A percentile compares a stretch with the other conserved stretches of the same genome.
These are phyloP conservation scores for Conringia planisiliqua DNA, from an alignment of 345 rosid species.

Conservation along the genomic window DNA sequence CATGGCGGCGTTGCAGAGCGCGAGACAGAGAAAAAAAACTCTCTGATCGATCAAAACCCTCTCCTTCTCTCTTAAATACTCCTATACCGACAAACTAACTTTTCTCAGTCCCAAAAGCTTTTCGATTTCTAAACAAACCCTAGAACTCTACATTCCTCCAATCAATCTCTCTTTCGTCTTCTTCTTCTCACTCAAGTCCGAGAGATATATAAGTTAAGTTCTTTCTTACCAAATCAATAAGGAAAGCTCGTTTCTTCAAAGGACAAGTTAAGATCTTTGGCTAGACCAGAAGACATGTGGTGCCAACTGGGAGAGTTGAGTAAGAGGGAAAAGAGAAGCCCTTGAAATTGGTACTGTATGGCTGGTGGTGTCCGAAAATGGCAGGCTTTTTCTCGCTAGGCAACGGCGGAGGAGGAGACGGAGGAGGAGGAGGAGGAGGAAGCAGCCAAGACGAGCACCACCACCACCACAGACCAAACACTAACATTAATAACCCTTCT, in stretches of 20 bases:
- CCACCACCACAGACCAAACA: slow-evolving; percentile 11
- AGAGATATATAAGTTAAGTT: no score
- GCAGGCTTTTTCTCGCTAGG: slow-evolving; percentile 68
- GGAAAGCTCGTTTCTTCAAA: background rate
- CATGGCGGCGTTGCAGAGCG: slow-evolving; percentile 78
- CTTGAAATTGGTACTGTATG: slow-evolving; percentile 17
- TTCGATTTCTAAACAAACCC: slow-evolving; percentile 28
- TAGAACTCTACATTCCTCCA: slow-evolving; percentile 9
- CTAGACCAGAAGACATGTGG: background rate
- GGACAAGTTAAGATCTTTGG: background rate
- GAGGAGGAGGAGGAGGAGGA: slow-evolving; percentile 27
- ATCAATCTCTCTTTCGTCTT: background rate
- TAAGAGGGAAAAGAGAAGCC: background rate
- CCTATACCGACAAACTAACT: slow-evolving; percentile 28
- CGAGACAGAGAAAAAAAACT: slow-evolving; percentile 35
- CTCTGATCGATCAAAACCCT: background rate
- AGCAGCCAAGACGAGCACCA: slow-evolving; percentile 7
- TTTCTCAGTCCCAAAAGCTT: slow-evolving; percentile 18
- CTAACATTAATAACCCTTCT: slow-evolving; percentile 30
- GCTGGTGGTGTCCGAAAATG: slow-evolving; percentile 39
- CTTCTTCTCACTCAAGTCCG: background rate
- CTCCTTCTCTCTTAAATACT: slow-evolving; percentile 11
- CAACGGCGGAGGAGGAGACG: slow-evolving; percentile 19
- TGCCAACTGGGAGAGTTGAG: background rate
- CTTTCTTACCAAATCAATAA: background rate